Evolutionary conservation across 2,329 filamentous ascomycete species (phyloP).

Genomic region (Rhinocladiella mackenziei): DNA sequence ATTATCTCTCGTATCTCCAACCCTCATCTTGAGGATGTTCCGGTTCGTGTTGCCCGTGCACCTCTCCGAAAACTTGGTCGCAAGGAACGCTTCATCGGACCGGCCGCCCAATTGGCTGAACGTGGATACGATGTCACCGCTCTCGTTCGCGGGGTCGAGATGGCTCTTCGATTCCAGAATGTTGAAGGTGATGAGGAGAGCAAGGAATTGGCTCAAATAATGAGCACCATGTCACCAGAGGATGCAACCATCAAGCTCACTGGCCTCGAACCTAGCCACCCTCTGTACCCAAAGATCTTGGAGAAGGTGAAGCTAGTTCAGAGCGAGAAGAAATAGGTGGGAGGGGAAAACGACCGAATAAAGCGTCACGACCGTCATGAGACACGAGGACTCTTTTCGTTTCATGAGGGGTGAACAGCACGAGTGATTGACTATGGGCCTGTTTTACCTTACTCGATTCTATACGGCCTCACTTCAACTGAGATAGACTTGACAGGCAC

Average conservation of each 20-base stretch:
- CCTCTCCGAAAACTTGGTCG: constrained; percentile 89
- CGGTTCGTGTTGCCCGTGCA: constrained; percentile 91
- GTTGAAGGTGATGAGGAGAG: constrained; percentile 90
- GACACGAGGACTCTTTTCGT: constrained; percentile 2
- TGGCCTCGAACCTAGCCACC: constrained; percentile 70
- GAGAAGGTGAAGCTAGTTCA: constrained; percentile 81
- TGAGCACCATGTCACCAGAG: constrained; percentile 68
- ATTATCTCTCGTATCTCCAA: constrained; percentile 93
- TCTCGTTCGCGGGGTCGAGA: constrained; percentile 79
- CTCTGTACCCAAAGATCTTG: constrained; percentile 71
- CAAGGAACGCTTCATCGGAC: constrained; percentile 93
- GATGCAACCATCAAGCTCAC: constrained; percentile 77
- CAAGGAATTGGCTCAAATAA: constrained; percentile 75
- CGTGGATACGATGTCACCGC: constrained; percentile 66
- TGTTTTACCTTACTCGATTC: neutral
- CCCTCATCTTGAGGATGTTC: constrained; percentile 71
- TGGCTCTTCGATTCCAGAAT: constrained; percentile 92
- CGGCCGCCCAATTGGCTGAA: constrained; percentile 84
- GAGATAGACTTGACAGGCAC: no score
- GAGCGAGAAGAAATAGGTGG: constrained; percentile 39
- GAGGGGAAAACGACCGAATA: neutral
- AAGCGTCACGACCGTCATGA: constrained; percentile 3
- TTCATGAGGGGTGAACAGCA: neutral
- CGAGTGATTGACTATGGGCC: neutral
- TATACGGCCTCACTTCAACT: no score